These are phyloP conservation scores for Mortierella alpina DNA, from an alignment of 192 early-diverging fungal species.

Conservation along the genomic window DNA sequence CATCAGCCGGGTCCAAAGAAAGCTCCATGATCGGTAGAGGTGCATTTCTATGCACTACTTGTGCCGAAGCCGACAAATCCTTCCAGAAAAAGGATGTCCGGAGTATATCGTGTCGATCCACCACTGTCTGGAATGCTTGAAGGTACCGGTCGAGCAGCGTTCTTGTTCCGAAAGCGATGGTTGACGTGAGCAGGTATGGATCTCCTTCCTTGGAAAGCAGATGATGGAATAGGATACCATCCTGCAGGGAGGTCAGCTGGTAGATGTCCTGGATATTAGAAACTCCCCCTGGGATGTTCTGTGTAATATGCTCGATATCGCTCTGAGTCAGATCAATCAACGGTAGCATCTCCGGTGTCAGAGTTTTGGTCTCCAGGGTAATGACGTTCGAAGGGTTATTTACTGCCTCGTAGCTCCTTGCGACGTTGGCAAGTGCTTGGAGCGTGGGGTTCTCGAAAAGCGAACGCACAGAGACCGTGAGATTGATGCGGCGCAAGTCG, in stretches of 20 bases:
- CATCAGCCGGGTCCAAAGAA: slow-evolving; percentile 1
- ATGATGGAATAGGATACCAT: slow-evolving; percentile 20
- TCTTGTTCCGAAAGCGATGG: not conserved
- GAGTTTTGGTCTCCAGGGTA: not conserved
- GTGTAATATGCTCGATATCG: slow-evolving; percentile 9
- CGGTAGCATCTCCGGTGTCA: slow-evolving; percentile 7
- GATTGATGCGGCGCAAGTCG: not conserved
- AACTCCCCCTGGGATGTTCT: not conserved
- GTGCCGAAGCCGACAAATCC: not conserved
- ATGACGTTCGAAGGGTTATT: not conserved
- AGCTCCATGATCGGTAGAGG: not conserved
- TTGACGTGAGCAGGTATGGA: not conserved
- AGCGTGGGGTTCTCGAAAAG: not conserved
- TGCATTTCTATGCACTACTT: not conserved
- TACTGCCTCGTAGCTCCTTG: not conserved
- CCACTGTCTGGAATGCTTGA: slow-evolving; percentile 3
- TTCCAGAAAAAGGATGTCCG: slow-evolving; percentile 7
- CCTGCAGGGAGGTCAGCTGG: slow-evolving; percentile 1
- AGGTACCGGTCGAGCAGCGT: slow-evolving; percentile 7
- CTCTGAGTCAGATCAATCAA: not conserved
- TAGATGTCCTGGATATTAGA: slow-evolving; percentile 19
- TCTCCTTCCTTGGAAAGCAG: not conserved
- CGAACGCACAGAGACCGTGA: not conserved
- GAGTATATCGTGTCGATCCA: slow-evolving; percentile 13
- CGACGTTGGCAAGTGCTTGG: not conserved